Evolutionary conservation across 2,329 filamentous ascomycete species (phyloP).

Genomic region (Allantophomopsis lycopodina): DNA sequence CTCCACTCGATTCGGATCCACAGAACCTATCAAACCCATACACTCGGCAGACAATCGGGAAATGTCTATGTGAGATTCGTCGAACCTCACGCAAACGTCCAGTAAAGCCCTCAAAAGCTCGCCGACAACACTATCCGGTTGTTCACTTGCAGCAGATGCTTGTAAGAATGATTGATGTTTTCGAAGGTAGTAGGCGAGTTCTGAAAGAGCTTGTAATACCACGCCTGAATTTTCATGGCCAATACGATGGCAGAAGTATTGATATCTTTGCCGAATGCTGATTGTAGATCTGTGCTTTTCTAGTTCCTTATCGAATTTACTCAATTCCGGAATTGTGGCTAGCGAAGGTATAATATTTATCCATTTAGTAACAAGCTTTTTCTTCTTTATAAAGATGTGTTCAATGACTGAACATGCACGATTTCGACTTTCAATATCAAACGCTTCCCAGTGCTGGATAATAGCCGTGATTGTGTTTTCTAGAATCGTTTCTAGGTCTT

Average conservation of each 20-base stretch:
- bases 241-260: constrained; percentile 60
- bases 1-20: constrained; percentile 86
- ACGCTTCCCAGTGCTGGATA: constrained; percentile 60
- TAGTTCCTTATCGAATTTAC: constrained; percentile 53
- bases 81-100: constrained; percentile 75
- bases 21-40: constrained; percentile 76
- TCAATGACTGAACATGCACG: constrained; percentile 49
- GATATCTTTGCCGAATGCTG: constrained; percentile 51
- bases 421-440: constrained; percentile 46
- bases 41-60: constrained; percentile 64
- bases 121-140: constrained; percentile 63
- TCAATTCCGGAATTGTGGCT: constrained; percentile 52
- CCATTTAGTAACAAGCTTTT: constrained; percentile 43
- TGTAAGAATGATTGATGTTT: constrained; percentile 67
- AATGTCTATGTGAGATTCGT: constrained; percentile 51
- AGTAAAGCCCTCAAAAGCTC: constrained; percentile 65
- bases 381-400: constrained; percentile 18
- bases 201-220: constrained; percentile 65
- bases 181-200: constrained; percentile 62
- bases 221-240: constrained; percentile 77
- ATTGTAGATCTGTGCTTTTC: constrained; percentile 48
- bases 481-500: constrained; percentile 67
- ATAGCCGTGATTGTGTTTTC: constrained; percentile 87
- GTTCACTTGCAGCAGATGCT: constrained; percentile 66
- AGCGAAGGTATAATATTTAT: constrained; percentile 72